Base-by-base conservation (phyloP, 768 basidiomycete species). In the Psilocybe subaeruginosa region DNA sequence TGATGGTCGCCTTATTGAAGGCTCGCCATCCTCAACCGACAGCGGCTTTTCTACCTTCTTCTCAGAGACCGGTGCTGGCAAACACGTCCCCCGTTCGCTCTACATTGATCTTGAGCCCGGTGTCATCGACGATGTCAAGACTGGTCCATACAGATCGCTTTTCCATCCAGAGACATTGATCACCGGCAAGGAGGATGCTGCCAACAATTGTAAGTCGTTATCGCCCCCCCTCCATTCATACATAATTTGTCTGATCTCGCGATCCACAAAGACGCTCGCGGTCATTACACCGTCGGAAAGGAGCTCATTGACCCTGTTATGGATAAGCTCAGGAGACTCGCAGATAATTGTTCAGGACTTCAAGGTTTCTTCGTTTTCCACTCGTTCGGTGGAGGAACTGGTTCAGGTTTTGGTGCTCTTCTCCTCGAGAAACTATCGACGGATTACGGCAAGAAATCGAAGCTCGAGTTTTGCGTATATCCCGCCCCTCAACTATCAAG, bases 331-430 rank as follows among this genome's bases (percentile, higher is more conserved):
- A 92, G 97, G 73, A 88, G 91, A 67, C 86, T 99, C 56, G 91
- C 97, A 58, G 97, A 99, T 76, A 96, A 96, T 82, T 98, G 97
- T 81, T 84, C 85, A 57, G 97, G 97, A 70, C 89, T 99, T 29
- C 97, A 99, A 77, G 97, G 97, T 63, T 99, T 99, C 85, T 99
- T 99, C 74, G 95, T 97, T 69, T 99, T 99, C 89, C 97, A 98
- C 83, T 99, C 97, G 52, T 99, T 99, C 76, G 97, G 97, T 76
- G 97, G 97, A 72, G 97, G 97, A 77, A 99, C 97, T 64, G 97
- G 97, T 64, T 99, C 97, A 60, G 97, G 97, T 66, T 97, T 99
- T 73, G 97, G 97, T 70, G 95, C 97, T 54, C 87, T 99, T 67
- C 86, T 99, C 55, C 88, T 99, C 61, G 97, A 99, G 79, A 89